Percentiles rank a stretch among this genome's conserved stretches.
Conservation (phyloP, 2,329 filamentous ascomycete genomes). For the Clonostachys chloroleuca region DNA sequence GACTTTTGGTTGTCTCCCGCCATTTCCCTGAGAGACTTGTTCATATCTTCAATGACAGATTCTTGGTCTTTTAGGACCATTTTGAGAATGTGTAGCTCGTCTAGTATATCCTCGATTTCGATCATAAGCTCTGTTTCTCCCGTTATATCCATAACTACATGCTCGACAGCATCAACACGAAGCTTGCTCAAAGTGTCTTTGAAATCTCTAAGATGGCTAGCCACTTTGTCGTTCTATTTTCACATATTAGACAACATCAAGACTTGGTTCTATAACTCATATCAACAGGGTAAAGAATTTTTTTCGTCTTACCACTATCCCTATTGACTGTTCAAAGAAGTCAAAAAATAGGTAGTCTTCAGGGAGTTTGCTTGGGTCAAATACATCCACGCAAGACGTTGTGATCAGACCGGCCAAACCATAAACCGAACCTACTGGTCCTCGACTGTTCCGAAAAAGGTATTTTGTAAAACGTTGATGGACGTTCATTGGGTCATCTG, state of each 20-base stretch:
- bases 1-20: neutral
- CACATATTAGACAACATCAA: too few relatives aligned
- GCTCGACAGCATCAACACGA: neutral
- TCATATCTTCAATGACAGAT: neutral
- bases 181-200: neutral
- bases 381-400: slow-evolving; percentile 5
- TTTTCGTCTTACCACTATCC: neutral
- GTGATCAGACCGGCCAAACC: slow-evolving; percentile 4
- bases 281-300: too few relatives aligned
- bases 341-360: slow-evolving; percentile 5
- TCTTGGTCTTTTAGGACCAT: slow-evolving; percentile 2
- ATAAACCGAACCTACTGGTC: slow-evolving; percentile 2
- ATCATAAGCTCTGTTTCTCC: slow-evolving; percentile 4
- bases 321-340: slow-evolving; percentile 5
- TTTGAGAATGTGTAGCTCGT: slow-evolving; percentile 5
- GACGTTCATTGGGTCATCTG: neutral
- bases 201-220: neutral
- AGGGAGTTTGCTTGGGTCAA: slow-evolving; percentile 2
- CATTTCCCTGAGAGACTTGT: neutral
- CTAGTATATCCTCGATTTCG: slow-evolving; percentile 5
- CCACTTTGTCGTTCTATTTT: neutral
- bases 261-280: too few relatives aligned
- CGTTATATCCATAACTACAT: neutral
- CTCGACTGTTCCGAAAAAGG: neutral
- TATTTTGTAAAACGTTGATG: neutral